Percentiles rank a stretch among this genome's conserved stretches.
These are phyloP conservation scores for Gamsiella multidivaricata DNA, from an alignment of 192 early-diverging fungal genomes.

Conservation along the genomic window DNA sequence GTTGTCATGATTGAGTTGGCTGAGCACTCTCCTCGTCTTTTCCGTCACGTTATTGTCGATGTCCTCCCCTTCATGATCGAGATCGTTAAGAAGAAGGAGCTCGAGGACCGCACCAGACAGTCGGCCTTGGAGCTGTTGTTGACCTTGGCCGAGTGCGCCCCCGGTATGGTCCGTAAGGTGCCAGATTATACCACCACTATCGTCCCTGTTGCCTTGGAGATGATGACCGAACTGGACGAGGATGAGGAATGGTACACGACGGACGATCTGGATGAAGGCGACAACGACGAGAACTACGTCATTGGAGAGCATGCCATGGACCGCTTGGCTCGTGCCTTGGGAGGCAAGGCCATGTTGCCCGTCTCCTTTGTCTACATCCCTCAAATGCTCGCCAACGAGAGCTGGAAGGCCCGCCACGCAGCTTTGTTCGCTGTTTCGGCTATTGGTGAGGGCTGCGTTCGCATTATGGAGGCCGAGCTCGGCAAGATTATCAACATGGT, in stretches of 20 bases:
- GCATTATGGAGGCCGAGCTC: slow-evolving; percentile 93
- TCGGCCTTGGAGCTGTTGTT: slow-evolving; percentile 92
- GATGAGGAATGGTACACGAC: slow-evolving; percentile 89
- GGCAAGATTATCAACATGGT: slow-evolving; percentile 85
- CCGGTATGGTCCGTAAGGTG: slow-evolving; percentile 92
- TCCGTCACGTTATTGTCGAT: slow-evolving; percentile 81
- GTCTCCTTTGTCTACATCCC: slow-evolving; percentile 91
- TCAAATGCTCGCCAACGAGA: slow-evolving; percentile 81
- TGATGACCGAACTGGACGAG: slow-evolving; percentile 96
- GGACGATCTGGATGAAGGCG: slow-evolving; percentile 89
- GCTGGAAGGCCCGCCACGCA: slow-evolving; percentile 94
- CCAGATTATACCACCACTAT: slow-evolving; percentile 80
- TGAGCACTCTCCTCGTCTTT: slow-evolving; percentile 82
- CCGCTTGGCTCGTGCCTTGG: slow-evolving; percentile 85
- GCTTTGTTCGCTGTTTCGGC: slow-evolving; percentile 94
- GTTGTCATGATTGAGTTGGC: slow-evolving; percentile 89
- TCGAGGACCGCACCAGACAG: slow-evolving; percentile 88
- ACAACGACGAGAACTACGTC: slow-evolving; percentile 89
- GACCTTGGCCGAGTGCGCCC: slow-evolving; percentile 89
- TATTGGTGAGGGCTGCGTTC: slow-evolving; percentile 96
- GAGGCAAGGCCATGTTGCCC: slow-evolving; percentile 91
- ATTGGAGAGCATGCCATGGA: slow-evolving; percentile 97
- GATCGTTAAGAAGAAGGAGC: slow-evolving; percentile 82
- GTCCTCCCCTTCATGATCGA: slow-evolving; percentile 79
- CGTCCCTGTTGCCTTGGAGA: slow-evolving; percentile 91